A percentile compares a stretch with the other conserved stretches of the same genome.
phyloP scores from a whole-genome alignment of 805 yeast species.

The Ogataea ramenticola region DNA sequence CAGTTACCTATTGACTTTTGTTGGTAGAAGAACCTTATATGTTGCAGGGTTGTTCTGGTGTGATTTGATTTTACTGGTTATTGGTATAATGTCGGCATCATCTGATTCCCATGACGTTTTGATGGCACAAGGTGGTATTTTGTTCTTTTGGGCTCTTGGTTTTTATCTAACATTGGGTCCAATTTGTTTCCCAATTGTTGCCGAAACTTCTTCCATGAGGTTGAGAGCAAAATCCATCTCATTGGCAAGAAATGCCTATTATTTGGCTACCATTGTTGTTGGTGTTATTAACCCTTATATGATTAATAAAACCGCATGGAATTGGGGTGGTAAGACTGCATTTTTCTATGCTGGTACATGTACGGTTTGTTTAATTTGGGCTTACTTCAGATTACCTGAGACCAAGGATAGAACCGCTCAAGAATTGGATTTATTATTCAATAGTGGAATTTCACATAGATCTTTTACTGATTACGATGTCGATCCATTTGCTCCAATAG shows the following conservation, averaged over 20 bases:
- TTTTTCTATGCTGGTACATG: constrained; percentile 37
- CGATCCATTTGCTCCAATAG: not conserved
- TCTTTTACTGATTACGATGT: not conserved
- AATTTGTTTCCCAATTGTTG: constrained; percentile 20
- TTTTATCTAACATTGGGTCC: constrained; percentile 7
- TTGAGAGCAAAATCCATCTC: constrained; percentile 35
- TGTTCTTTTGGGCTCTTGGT: constrained; percentile 24
- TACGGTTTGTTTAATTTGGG: constrained; percentile 30
- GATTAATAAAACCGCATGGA: constrained; percentile 39
- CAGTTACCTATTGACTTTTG: constrained; percentile 33
- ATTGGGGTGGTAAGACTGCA: constrained; percentile 44
- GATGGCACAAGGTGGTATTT: constrained; percentile 15
- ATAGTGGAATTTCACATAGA: not conserved
- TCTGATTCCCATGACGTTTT: constrained; percentile 24
- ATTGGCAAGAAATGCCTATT: constrained; percentile 24
- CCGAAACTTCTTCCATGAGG: constrained; percentile 32
- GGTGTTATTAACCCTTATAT: constrained; percentile 39
- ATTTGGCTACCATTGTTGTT: constrained; percentile 26
- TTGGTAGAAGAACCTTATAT: constrained; percentile 30
- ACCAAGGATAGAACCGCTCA: constrained; percentile 51
- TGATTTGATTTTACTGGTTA: constrained; percentile 17
- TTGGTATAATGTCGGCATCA: constrained; percentile 21
- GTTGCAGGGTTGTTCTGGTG: constrained; percentile 9
- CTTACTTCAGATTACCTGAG: constrained; percentile 51
- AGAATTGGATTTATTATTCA: constrained; percentile 47